Base-by-base conservation (phyloP, 805 yeast genomes). In the Schizosaccharomyces lindneri region DNA sequence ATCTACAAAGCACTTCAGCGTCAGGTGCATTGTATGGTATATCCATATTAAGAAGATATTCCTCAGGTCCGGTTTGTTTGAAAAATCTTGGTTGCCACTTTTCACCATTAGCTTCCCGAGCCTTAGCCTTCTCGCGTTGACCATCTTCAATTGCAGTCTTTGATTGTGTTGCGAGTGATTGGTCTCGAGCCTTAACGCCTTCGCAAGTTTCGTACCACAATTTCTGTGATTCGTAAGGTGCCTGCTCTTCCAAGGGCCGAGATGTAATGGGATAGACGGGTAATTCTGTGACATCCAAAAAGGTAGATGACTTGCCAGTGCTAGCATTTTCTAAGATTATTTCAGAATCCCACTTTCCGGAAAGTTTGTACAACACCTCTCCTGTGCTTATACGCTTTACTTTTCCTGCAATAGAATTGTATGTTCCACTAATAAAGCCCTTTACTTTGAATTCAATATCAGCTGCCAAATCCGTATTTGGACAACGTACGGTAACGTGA, bases 401-500 rank as follows among this genome's bases (percentile, higher is more conserved):
- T 4, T 70, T 72, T 61, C 97, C 98, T 66, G 80, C 84, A 65
- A 93, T 85, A 6, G 85, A 85, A 70, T 93, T 94, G 71, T 90
- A 93, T 2, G 90, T 79, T 24, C 98, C 98, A 27, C 89, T 79
- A 55, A 93, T 85, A 69, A 88, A 85, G 1, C 98, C 98, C 72
- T 93, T 93, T 5, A 93, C 85, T 70, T 93, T 89, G 73, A 93
- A 93, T 66, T 93, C 97, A 61, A 93, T 84, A 69, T 84, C 90
- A 3, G 90, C 87, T 62, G 78, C 77, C 63, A 78, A 77, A 15
- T 79, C 81, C 21, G 76, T 75, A 11, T 75, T 71, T 5, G 80
- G 77, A 67, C 90, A 85, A 66, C 78, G 79, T 62, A 93, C 76
- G n/a, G 78, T 66, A 81, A 94, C 80, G 69, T 85, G 94, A 70